Percentiles rank a stretch among this genome's conserved stretches.
Evolutionary conservation across 2,329 filamentous ascomycete species (phyloP).

Genomic region (Cladorrhinum sp.): DNA sequence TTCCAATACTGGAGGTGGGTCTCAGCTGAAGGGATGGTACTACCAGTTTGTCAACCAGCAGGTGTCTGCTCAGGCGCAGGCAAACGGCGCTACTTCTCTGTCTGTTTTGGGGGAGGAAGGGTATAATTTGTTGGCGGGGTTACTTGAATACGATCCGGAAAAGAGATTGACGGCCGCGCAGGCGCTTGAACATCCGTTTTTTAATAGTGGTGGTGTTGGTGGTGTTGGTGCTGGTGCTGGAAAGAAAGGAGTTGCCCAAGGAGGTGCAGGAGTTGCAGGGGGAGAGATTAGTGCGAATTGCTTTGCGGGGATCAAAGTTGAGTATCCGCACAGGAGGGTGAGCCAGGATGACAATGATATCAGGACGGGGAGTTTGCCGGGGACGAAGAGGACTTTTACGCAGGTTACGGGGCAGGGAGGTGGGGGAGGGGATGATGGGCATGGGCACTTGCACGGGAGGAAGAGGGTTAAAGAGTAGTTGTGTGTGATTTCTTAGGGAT

Average conservation of each 20-base stretch:
- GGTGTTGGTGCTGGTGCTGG: too few relatives aligned
- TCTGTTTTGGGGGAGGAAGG: conserved; percentile 70
- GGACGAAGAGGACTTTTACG: conserved; percentile 71
- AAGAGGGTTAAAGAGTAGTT: conserved; percentile 59
- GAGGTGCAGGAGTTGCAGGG: too few relatives aligned
- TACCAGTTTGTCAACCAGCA: conserved; percentile 64
- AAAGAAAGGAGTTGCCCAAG: too few relatives aligned
- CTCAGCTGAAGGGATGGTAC: conserved; percentile 77
- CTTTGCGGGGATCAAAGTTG: conserved; percentile 83
- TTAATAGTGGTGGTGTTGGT: conserved; percentile 63
- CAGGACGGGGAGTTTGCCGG: conserved; percentile 80
- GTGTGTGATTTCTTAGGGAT: not conserved
- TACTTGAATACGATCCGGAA: conserved; percentile 90
- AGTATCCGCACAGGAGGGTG: conserved; percentile 87
- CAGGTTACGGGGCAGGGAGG: conserved; percentile 59
- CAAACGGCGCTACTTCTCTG: conserved; percentile 41
- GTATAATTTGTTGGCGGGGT: conserved; percentile 72
- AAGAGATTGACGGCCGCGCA: conserved; percentile 84
- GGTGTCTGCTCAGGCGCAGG: conserved; percentile 46
- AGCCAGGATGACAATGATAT: conserved; percentile 97
- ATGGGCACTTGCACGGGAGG: conserved; percentile 30
- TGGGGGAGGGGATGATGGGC: conserved; percentile 67
- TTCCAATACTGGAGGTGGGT: conserved; percentile 28
- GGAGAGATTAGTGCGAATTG: conserved; percentile 76
- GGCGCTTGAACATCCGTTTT: conserved; percentile 89